Conservation (phyloP, 1,284 basidiomycete genomes). For the Dichomitus squalens region DNA sequence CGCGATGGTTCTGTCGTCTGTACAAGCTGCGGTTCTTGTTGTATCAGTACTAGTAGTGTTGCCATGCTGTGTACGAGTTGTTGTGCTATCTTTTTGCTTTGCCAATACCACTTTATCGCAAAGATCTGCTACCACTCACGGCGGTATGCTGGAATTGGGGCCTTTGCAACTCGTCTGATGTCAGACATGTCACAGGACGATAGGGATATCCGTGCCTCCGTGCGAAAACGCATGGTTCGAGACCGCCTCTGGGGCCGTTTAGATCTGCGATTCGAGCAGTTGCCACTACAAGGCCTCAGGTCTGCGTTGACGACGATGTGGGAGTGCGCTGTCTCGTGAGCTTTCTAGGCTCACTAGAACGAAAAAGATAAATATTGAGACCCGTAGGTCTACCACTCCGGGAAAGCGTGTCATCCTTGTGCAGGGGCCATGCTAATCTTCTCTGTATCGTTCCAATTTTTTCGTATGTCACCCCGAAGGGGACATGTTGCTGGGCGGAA, state of each 20-base stretch:
- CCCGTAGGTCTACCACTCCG: conserved; percentile 26
- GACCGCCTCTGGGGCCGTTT: too few species aligned
- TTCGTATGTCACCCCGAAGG: conserved; percentile 25
- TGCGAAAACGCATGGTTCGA: too few species aligned
- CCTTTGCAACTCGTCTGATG: too few species aligned
- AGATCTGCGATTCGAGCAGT: too few species aligned
- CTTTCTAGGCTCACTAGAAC: too few species aligned
- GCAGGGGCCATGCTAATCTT: conserved; percentile 26
- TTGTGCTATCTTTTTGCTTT: conserved; percentile 2
- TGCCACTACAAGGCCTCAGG: too few species aligned
- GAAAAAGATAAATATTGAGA: conserved; percentile 27
- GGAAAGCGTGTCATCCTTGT: conserved; percentile 26
- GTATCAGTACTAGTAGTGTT: conserved; percentile 5
- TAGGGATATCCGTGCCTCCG: too few species aligned
- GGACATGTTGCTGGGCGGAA: neutral
- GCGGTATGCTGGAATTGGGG: too few species aligned
- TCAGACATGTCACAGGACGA: too few species aligned
- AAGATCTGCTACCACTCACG: too few species aligned
- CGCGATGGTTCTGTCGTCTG: conserved; percentile 10
- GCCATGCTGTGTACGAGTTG: conserved; percentile 5
- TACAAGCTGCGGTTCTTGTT: conserved; percentile 17
- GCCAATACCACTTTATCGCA: neutral
- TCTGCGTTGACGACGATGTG: too few species aligned
- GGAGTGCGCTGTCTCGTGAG: too few species aligned
- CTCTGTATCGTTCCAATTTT: conserved; percentile 26